Evolutionary conservation across 2,329 filamentous ascomycete species (phyloP).

Genomic region (Cordyceps farinosa): DNA sequence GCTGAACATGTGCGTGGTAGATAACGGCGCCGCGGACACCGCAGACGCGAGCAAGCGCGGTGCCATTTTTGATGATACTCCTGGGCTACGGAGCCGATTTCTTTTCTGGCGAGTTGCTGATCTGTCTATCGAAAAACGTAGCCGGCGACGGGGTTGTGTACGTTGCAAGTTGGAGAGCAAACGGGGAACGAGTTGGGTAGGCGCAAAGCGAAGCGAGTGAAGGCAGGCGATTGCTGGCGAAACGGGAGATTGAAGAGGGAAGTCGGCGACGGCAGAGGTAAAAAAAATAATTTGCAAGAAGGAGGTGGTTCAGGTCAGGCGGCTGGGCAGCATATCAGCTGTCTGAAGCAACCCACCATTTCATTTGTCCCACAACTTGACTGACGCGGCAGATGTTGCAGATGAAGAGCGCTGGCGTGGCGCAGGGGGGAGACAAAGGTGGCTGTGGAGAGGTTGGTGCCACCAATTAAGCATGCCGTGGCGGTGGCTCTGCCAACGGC

Average conservation of each 20-base stretch:
- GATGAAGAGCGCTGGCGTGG: background rate
- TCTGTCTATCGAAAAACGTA: background rate
- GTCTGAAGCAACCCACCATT: background rate
- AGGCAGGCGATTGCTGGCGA: background rate
- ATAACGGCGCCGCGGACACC: background rate
- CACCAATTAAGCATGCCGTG: background rate
- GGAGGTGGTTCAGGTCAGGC: conserved; percentile 2
- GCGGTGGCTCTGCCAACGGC: background rate
- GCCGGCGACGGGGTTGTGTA: background rate
- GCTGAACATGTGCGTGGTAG: background rate
- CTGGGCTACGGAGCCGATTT: too few species aligned
- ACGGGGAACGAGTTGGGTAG: background rate
- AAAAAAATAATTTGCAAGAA: background rate
- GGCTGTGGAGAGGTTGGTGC: conserved; percentile 14
- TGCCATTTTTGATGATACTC: background rate
- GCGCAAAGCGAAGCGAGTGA: background rate
- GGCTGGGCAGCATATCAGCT: conserved; percentile 8
- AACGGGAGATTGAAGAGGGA: background rate
- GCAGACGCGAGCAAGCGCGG: background rate
- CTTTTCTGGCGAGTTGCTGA: background rate
- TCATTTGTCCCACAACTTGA: background rate
- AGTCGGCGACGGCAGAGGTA: too few species aligned
- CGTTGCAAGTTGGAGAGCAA: background rate
- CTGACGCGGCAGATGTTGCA: conserved; percentile 15
- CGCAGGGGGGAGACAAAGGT: conserved; percentile 1